phyloP scores from a whole-genome alignment of 2,329 filamentous ascomycete genomes.

The Fusarium dimerum region DNA sequence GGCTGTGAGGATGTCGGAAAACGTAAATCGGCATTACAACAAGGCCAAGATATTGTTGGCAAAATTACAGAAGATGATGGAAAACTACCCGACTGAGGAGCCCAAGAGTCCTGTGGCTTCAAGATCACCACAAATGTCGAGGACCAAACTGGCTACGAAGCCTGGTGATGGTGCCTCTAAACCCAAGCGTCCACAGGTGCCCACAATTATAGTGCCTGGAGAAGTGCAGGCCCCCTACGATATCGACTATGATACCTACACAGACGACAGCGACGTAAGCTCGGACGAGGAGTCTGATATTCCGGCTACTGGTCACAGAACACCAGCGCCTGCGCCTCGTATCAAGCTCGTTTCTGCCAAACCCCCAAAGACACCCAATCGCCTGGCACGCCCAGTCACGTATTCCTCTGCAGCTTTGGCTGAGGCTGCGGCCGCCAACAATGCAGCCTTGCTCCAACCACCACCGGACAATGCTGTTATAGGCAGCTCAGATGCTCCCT shows the following conservation, averaged over 20 bases:
- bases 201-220: conserved; percentile 65
- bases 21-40: conserved; percentile 62
- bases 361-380: conserved; percentile 48
- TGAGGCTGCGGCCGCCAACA: conserved; percentile 42
- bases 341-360: conserved; percentile 51
- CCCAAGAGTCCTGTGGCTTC: conserved; percentile 51
- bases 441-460: conserved; percentile 50
- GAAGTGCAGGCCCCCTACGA: conserved; percentile 68
- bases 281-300: conserved; percentile 52
- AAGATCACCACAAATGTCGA: conserved; percentile 55
- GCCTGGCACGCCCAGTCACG: conserved; percentile 34
- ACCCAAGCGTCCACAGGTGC: conserved; percentile 47
- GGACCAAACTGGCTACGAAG: conserved; percentile 50
- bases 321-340: conserved; percentile 41
- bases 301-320: conserved; percentile 38
- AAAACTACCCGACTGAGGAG: conserved; percentile 59
- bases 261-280: conserved; percentile 54
- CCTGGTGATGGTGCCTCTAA: conserved; percentile 47
- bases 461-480: conserved; percentile 60
- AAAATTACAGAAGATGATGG: conserved; percentile 61
- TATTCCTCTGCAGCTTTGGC: conserved; percentile 38
- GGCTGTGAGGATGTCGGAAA: conserved; percentile 63
- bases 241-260: conserved; percentile 60
- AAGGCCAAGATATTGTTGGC: conserved; percentile 59
- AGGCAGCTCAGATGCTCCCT: conserved; percentile 62